phyloP scores from a whole-genome alignment of 1,284 basidiomycete species.

The Fistulina hepatica region DNA sequence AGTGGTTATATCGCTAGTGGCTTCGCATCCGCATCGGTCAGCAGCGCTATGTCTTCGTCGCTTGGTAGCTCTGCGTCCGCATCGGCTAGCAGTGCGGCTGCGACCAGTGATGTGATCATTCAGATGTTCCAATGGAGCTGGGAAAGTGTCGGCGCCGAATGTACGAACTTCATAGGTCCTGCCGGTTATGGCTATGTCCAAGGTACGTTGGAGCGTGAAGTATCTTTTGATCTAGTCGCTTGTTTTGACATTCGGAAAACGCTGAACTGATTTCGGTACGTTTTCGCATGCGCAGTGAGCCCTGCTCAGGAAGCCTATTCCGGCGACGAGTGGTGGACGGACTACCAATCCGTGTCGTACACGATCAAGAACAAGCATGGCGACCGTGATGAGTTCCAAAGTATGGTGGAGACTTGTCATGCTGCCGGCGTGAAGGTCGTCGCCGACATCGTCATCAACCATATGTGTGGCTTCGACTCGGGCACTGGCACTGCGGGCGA shows the following conservation, averaged over 20 bases:
- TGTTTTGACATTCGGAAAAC: too few relatives aligned
- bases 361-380: slow-evolving; percentile 49
- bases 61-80: too few relatives aligned
- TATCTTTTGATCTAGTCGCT: too few relatives aligned
- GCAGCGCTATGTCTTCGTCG: too few relatives aligned
- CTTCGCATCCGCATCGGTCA: too few relatives aligned
- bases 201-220: slow-evolving; percentile 34
- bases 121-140: slow-evolving; percentile 51
- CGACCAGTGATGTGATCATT: slow-evolving; percentile 43
- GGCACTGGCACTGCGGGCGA: slow-evolving; percentile 43
- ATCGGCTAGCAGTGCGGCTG: too few relatives aligned
- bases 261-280: too few relatives aligned
- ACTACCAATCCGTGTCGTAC: slow-evolving; percentile 60
- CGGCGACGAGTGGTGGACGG: slow-evolving; percentile 56
- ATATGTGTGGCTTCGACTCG: slow-evolving; percentile 43
- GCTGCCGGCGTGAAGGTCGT: slow-evolving; percentile 51
- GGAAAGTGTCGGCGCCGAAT: slow-evolving; percentile 52
- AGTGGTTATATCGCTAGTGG: too few relatives aligned
- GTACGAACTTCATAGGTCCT: slow-evolving; percentile 53
- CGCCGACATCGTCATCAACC: slow-evolving; percentile 55
- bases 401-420: slow-evolving; percentile 50
- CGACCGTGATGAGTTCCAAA: slow-evolving; percentile 37
- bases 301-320: slow-evolving; percentile 37
- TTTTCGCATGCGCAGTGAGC: too few relatives aligned
- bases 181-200: slow-evolving; percentile 60